Conservation (phyloP, 2,329 filamentous ascomycete genomes). For the Aspergillus spinulosporus region DNA sequence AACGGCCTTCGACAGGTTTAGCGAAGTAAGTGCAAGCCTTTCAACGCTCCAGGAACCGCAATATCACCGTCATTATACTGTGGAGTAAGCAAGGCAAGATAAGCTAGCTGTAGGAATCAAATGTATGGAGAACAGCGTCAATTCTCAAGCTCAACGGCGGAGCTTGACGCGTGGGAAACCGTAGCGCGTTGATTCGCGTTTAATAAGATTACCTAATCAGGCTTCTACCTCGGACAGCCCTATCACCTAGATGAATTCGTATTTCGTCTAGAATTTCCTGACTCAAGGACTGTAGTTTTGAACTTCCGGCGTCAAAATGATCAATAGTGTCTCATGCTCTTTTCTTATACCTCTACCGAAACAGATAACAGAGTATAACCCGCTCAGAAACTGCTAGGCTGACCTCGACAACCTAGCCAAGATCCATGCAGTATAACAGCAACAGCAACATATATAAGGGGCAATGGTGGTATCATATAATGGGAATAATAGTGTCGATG, state of each 20-base stretch:
- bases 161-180: constrained; percentile 36
- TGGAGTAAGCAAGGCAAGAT: not conserved
- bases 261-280: not conserved
- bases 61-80: not conserved
- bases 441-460: constrained; percentile 15
- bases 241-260: not conserved
- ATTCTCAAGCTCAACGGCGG: not conserved
- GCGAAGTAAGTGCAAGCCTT: not conserved
- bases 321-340: constrained; percentile 2
- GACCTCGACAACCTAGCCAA: not conserved
- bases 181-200: constrained; percentile 23
- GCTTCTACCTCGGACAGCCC: not conserved
- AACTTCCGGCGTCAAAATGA: not conserved
- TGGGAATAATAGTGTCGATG: constrained; percentile 1
- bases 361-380: constrained; percentile 3
- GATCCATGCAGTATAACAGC: constrained; percentile 14
- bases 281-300: not conserved
- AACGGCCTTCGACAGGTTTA: not conserved
- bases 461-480: not conserved
- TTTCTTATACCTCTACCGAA: constrained; percentile 7
- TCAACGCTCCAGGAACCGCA: not conserved
- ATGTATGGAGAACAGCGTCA: not conserved
- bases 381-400: not conserved
- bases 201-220: constrained; percentile 23
- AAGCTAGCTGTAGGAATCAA: not conserved